Evolutionary conservation across 2,329 filamentous ascomycete genomes (phyloP).

Genomic region (Sarocladiaceae sp.): DNA sequence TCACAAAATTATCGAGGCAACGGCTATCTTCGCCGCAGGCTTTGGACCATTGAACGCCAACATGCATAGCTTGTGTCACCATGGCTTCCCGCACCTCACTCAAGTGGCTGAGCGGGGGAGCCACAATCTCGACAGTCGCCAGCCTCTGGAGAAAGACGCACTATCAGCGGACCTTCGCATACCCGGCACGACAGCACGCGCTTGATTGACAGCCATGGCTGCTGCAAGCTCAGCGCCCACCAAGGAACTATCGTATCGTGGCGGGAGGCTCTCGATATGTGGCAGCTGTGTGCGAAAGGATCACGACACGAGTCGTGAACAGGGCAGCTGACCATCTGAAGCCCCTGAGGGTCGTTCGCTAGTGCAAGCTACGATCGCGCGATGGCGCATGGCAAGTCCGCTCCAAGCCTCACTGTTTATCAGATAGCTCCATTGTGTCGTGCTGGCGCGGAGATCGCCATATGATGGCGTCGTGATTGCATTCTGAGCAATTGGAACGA

Average conservation of each 20-base stretch:
- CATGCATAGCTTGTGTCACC: neutral
- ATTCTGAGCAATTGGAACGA: too few species aligned
- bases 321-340: neutral
- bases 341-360: neutral
- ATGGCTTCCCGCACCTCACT: neutral
- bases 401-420: neutral
- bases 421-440: neutral
- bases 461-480: neutral
- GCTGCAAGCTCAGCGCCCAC: neutral
- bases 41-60: constrained; percentile 4
- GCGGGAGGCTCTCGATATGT: neutral
- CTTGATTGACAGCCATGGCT: too few species aligned
- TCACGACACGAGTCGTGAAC: neutral
- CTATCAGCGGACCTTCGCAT: too few species aligned
- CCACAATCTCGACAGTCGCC: neutral
- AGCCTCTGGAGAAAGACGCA: too few species aligned
- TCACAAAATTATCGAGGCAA: too few species aligned
- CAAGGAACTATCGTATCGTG: neutral
- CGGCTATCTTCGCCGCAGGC: too few species aligned
- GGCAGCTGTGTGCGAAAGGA: neutral
- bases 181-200: too few species aligned
- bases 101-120: neutral
- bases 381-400: neutral
- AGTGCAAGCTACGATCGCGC: neutral
- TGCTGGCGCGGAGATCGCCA: neutral